Evolutionary conservation across 2,329 filamentous ascomycete genomes (phyloP).

Genomic region (Graphiopsis chlorocephala): DNA sequence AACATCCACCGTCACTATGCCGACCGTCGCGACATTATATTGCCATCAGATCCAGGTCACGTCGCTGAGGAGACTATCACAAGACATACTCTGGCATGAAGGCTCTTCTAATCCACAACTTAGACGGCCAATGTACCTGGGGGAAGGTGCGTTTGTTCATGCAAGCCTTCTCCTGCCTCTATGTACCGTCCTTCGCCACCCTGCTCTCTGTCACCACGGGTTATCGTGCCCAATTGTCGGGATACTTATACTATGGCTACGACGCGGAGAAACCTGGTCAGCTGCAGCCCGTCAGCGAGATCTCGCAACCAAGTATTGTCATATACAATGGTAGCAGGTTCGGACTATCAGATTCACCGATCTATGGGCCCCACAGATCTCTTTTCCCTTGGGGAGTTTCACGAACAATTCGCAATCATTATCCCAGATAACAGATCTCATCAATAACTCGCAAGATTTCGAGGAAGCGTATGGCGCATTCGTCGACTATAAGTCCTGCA

Average conservation of each 20-base stretch:
- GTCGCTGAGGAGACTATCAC: not conserved
- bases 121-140: not conserved
- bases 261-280: not conserved
- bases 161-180: not conserved
- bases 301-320: not conserved
- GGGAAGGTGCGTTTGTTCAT: not conserved
- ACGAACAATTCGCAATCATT: not conserved
- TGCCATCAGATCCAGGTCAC: not conserved
- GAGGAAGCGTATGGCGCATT: not conserved
- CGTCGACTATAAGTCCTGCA: not conserved
- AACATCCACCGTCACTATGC: not conserved
- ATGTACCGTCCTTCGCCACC: not conserved
- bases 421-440: not conserved
- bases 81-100: not conserved
- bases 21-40: not conserved
- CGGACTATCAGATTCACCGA: not conserved
- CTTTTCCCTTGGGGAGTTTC: not conserved
- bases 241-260: not conserved
- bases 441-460: not conserved
- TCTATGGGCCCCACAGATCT: not conserved
- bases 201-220: slow-evolving; percentile 5
- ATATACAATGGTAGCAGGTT: not conserved
- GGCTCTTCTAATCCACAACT: not conserved
- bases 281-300: not conserved
- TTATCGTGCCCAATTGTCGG: not conserved